Percentiles rank a stretch among this genome's conserved stretches.
Evolutionary conservation across 2,329 filamentous ascomycete species (phyloP).

Genomic region (Basipetospora chlamydospora): DNA sequence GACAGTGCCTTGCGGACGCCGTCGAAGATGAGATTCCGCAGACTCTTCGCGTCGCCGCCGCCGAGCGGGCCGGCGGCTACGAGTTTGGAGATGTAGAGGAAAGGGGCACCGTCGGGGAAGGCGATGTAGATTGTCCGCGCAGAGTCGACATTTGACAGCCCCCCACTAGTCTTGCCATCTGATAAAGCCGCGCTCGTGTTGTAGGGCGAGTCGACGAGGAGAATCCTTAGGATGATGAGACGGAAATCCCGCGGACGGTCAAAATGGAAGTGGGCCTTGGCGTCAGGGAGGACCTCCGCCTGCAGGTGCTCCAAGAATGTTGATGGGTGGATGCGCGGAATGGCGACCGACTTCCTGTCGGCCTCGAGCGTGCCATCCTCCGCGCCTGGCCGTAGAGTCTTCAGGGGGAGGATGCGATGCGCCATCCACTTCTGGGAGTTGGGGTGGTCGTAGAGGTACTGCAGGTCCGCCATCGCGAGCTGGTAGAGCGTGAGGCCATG

Average conservation of each 20-base stretch:
- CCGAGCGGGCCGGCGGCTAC: constrained; percentile 26
- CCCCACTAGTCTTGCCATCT: constrained; percentile 12
- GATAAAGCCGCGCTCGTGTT: constrained; percentile 40
- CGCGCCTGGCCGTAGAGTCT: constrained; percentile 7
- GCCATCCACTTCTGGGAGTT: constrained; percentile 49
- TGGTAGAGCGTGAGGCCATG: constrained; percentile 50
- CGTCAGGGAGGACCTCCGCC: constrained; percentile 56
- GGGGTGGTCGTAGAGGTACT: constrained; percentile 51
- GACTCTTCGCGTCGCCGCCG: constrained; percentile 41
- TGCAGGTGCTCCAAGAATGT: constrained; percentile 69
- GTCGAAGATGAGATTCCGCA: constrained; percentile 59
- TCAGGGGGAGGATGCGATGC: constrained; percentile 41
- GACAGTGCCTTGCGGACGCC: constrained; percentile 75
- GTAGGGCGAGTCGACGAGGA: constrained; percentile 70
- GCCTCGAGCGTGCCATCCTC: constrained; percentile 25
- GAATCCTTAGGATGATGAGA: constrained; percentile 61
- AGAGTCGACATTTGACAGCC: constrained; percentile 38
- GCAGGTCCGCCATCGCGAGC: constrained; percentile 53
- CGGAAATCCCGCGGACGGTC: constrained; percentile 56
- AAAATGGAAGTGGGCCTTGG: constrained; percentile 74
- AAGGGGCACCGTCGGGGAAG: constrained; percentile 67
- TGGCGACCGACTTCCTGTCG: constrained; percentile 30
- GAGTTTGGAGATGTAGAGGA: constrained; percentile 51
- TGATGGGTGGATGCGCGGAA: constrained; percentile 65
- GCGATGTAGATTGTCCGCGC: constrained; percentile 65